Evolutionary conservation across 306 rosid genomes (phyloP).

Genomic region (Cucurbita maxima): DNA sequence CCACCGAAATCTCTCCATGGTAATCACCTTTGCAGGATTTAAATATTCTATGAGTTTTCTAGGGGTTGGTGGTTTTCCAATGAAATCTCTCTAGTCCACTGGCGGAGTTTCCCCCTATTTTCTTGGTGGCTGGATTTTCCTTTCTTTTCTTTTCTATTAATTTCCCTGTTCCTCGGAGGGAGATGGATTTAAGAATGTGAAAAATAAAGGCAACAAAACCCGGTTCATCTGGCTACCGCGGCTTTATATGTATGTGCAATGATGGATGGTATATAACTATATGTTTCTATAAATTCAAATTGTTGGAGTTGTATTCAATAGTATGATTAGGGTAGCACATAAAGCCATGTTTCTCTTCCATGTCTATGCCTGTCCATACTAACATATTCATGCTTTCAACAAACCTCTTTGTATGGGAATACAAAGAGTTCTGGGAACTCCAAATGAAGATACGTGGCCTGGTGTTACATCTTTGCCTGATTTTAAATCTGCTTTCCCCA

Average conservation of each 20-base stretch:
- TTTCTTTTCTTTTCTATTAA: background rate
- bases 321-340: background rate
- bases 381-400: conserved; percentile 6
- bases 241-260: background rate
- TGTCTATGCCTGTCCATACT: background rate
- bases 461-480: conserved; percentile 97
- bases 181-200: background rate
- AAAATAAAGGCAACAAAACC: background rate
- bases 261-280: background rate
- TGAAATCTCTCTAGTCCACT: background rate
- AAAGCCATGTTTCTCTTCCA: background rate
- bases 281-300: background rate
- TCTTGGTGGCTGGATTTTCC: background rate
- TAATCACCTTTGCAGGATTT: background rate
- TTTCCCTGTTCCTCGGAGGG: background rate
- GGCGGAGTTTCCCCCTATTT: background rate
- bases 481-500: conserved; percentile 86
- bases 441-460: conserved; percentile 92
- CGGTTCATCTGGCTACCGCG: background rate
- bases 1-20: background rate
- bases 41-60: background rate
- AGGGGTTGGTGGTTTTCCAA: background rate
- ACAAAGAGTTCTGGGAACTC: conserved; percentile 86
- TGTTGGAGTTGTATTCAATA: background rate
- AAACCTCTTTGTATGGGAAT: background rate